A percentile compares a stretch with the other conserved stretches of the same genome.
Evolutionary conservation across 768 basidiomycete genomes (phyloP).

Genomic region (Lanmaoa rubissima): DNA sequence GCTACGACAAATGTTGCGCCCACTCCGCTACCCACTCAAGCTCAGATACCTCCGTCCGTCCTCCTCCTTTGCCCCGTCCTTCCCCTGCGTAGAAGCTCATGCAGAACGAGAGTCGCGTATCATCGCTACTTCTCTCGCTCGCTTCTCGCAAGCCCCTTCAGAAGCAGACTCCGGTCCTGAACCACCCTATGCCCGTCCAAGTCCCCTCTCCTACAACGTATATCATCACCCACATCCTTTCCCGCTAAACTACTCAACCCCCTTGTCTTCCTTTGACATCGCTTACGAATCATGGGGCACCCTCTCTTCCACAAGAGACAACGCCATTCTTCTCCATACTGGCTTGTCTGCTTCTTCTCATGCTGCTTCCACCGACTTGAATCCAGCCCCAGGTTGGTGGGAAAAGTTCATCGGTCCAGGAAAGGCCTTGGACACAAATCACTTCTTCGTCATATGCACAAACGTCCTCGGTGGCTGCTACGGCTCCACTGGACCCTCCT

Average conservation of each 20-base stretch:
- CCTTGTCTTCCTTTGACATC: conserved; percentile 72
- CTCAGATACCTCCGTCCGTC: not conserved
- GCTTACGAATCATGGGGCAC: conserved; percentile 99
- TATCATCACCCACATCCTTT: conserved; percentile 65
- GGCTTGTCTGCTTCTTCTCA: conserved; percentile 96
- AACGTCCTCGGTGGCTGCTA: conserved; percentile 98
- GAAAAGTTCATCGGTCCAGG: conserved; percentile 97
- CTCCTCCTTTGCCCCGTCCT: conserved; percentile 25
- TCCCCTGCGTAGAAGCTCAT: conserved; percentile 85
- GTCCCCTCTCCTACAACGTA: conserved; percentile 65
- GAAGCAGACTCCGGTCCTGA: conserved; percentile 64
- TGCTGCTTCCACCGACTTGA: conserved; percentile 76
- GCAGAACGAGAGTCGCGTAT: conserved; percentile 63
- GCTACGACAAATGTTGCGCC: not conserved
- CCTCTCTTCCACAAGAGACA: conserved; percentile 72
- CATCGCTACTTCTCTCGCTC: conserved; percentile 21
- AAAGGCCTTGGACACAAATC: conserved; percentile 88
- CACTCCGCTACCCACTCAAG: not conserved
- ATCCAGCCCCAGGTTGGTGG: conserved; percentile 94
- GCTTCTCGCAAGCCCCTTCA: conserved; percentile 15
- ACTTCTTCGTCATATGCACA: conserved; percentile 92
- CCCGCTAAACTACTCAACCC: conserved; percentile 59
- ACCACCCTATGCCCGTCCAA: conserved; percentile 78
- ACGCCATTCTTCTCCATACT: conserved; percentile 93
- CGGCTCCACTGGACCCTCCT: conserved; percentile 93